Percentiles rank a stretch among this genome's conserved stretches.
Conservation (phyloP, 116 monocot species). For the Dioscorea cayenensis region DNA sequence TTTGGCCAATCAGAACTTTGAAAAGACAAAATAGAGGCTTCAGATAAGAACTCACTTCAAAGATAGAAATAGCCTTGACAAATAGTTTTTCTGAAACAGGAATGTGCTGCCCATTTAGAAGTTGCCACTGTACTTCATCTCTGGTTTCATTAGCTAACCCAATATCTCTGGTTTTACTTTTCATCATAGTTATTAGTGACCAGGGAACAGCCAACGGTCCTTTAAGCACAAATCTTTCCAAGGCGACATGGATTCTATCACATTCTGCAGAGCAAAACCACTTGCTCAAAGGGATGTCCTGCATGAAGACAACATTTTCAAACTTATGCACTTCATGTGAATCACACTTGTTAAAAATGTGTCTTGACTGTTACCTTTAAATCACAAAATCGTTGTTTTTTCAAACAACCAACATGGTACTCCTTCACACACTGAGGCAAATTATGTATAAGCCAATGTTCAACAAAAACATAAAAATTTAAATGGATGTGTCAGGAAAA, state of each 20-base stretch:
- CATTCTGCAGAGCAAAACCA: constrained; percentile 1
- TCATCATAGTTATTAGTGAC: not conserved
- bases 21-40: not conserved
- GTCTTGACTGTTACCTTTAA: not conserved
- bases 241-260: not conserved
- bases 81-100: not conserved
- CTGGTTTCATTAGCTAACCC: not conserved
- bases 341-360: not conserved
- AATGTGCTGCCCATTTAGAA: not conserved
- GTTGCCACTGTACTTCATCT: not conserved
- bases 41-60: not conserved
- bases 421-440: not conserved
- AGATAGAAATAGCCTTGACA: not conserved
- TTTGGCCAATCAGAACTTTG: not conserved
- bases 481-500: not conserved
- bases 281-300: not conserved
- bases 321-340: not conserved
- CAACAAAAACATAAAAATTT: not conserved
- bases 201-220: too few relatives aligned
- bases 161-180: not conserved
- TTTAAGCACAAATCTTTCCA: not conserved
- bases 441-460: not conserved
- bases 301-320: not conserved
- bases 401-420: constrained; percentile 1
- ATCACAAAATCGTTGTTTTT: not conserved